Evolutionary conservation across 805 yeast species (phyloP).

Genomic region (Candida namnaoensis): DNA sequence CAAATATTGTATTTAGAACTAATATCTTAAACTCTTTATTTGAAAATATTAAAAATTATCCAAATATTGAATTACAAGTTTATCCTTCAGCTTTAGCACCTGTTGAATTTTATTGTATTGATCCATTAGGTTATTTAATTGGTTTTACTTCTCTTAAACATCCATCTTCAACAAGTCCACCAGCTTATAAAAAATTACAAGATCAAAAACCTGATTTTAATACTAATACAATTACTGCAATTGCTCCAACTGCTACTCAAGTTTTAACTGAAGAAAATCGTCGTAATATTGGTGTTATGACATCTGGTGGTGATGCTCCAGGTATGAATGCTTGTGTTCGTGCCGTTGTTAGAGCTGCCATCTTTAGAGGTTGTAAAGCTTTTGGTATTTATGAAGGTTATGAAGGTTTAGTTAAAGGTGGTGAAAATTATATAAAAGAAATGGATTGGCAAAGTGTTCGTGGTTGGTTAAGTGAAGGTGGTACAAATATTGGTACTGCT

Average conservation of each 20-base stretch:
- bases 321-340: constrained; percentile 98
- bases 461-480: constrained; percentile 89
- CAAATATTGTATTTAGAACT: constrained; percentile 28
- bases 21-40: constrained; percentile 17
- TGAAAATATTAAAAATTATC: constrained; percentile 18
- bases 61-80: constrained; percentile 36
- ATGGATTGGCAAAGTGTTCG: constrained; percentile 94
- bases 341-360: constrained; percentile 91
- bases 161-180: constrained; percentile 44
- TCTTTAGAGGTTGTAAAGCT: constrained; percentile 80
- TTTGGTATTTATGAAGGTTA: constrained; percentile 93
- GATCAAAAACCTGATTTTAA: neutral
- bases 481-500: constrained; percentile 95
- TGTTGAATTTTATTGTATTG: constrained; percentile 64
- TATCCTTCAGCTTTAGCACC: constrained; percentile 72
- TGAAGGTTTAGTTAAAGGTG: constrained; percentile 87
- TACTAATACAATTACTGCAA: constrained; percentile 1
- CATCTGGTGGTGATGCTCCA: constrained; percentile 98
- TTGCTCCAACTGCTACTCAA: constrained; percentile 10
- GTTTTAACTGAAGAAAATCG: constrained; percentile 3
- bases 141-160: constrained; percentile 67
- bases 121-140: constrained; percentile 75
- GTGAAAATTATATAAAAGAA: constrained; percentile 56
- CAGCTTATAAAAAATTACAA: constrained; percentile 10
- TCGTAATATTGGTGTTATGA: constrained; percentile 85